Percentiles rank a stretch among this genome's conserved stretches.
Conservation (phyloP, 257 asterid genomes). For the Przewalskia tangutica region DNA sequence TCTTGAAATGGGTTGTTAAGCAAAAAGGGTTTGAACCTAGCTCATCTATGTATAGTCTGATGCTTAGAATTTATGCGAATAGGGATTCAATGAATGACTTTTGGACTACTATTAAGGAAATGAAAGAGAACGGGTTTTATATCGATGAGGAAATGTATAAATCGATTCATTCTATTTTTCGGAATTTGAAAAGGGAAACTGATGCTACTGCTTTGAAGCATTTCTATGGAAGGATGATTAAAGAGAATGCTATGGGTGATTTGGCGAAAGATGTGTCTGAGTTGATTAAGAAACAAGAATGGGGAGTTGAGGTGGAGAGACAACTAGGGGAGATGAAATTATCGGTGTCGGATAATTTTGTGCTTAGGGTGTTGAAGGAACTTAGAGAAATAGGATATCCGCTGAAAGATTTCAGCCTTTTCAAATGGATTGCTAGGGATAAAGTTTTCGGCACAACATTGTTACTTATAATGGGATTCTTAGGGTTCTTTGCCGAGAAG, state of each 20-base stretch:
- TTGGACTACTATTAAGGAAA: constrained; percentile 64
- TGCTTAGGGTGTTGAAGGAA: constrained; percentile 72
- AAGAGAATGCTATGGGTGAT: constrained; percentile 58
- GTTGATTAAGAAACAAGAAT: constrained; percentile 32
- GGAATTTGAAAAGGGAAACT: constrained; percentile 49
- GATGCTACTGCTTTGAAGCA: constrained; percentile 66
- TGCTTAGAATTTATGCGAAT: constrained; percentile 62
- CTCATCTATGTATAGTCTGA: constrained; percentile 57
- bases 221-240: constrained; percentile 56
- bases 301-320: constrained; percentile 52
- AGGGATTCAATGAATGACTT: constrained; percentile 52
- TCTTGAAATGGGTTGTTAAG: constrained; percentile 53
- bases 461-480: constrained; percentile 74
- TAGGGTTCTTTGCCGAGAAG: constrained; percentile 74
- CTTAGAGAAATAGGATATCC: constrained; percentile 49
- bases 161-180: constrained; percentile 35
- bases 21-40: constrained; percentile 63
- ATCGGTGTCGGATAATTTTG: constrained; percentile 45
- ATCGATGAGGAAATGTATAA: constrained; percentile 70
- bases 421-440: constrained; percentile 55
- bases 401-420: constrained; percentile 49
- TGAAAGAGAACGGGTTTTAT: constrained; percentile 69
- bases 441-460: constrained; percentile 46
- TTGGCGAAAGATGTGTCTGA: constrained; percentile 51
- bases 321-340: constrained; percentile 43